phyloP scores from a whole-genome alignment of 179 eudicot species.

The Beta lomatogona region DNA sequence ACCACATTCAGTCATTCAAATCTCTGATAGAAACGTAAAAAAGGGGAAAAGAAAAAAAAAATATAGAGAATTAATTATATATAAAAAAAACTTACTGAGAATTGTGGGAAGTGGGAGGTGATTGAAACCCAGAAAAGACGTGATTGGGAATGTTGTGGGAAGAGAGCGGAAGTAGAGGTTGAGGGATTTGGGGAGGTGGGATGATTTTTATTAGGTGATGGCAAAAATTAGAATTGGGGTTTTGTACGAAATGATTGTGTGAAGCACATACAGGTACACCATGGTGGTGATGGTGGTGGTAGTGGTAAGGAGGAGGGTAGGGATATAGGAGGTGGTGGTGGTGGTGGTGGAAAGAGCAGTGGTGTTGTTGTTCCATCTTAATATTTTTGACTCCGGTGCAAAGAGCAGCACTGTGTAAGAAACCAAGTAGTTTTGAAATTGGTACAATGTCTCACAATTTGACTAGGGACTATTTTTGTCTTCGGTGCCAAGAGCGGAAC shows the following conservation, averaged over 20 bases:
- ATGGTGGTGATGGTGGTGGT: conserved; percentile 14
- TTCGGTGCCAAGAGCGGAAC: too few species aligned
- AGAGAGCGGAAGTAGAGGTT: too few species aligned
- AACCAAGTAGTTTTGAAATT: too few species aligned
- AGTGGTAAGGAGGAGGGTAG: neutral
- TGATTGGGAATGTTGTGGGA: too few species aligned
- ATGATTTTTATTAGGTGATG: neutral
- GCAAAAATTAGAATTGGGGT: conserved; percentile 1
- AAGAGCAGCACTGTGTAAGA: too few species aligned
- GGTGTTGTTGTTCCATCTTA: neutral
- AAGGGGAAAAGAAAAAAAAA: neutral
- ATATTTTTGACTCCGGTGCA: too few species aligned
- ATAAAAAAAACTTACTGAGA: conserved; percentile 20
- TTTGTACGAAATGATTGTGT: neutral
- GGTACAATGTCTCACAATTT: too few species aligned
- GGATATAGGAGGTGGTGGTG: neutral
- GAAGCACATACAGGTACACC: neutral
- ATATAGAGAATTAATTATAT: neutral
- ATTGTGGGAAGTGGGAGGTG: conserved; percentile 3
- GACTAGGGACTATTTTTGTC: too few species aligned
- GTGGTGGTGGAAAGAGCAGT: neutral
- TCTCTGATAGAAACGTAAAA: neutral
- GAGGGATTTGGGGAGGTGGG: too few species aligned
- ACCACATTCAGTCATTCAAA: neutral
- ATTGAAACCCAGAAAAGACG: neutral